These are phyloP conservation scores for Epichloe glyceriae DNA, from an alignment of 2,329 filamentous ascomycete species.

Conservation along the genomic window DNA sequence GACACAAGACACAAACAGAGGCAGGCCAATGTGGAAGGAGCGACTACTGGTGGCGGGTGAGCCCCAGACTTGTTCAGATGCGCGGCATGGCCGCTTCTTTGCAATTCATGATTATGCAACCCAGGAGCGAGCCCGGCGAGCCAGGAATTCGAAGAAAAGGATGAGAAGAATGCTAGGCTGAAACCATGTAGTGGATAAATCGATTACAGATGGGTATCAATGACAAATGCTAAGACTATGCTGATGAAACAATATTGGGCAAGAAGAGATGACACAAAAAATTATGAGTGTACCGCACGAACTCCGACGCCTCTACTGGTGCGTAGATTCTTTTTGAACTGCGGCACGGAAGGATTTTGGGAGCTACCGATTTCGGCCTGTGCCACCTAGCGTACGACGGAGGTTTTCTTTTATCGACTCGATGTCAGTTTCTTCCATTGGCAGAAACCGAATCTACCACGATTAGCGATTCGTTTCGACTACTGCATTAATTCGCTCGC, in stretches of 20 bases:
- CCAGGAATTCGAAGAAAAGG: neutral
- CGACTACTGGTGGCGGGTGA: neutral
- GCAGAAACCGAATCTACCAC: conserved; percentile 50
- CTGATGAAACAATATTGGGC: neutral
- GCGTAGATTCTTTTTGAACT: too few relatives aligned
- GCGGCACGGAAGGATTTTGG: neutral
- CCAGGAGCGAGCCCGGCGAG: neutral
- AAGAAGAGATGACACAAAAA: neutral
- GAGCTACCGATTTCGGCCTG: conserved; percentile 9
- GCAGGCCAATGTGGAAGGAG: conserved; percentile 1
- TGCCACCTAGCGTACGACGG: conserved; percentile 32
- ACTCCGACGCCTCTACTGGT: too few relatives aligned
- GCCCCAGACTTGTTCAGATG: neutral
- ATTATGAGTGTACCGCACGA: neutral
- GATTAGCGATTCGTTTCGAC: conserved; percentile 8
- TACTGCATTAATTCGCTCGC: conserved; percentile 12
- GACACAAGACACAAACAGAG: neutral
- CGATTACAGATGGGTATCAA: conserved; percentile 1
- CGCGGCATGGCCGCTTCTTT: neutral
- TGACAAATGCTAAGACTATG: conserved; percentile 1
- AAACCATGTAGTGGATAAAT: neutral
- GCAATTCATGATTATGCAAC: neutral
- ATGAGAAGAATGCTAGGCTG: neutral
- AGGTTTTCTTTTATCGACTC: conserved; percentile 46
- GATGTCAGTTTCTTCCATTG: conserved; percentile 46